A percentile compares a stretch with the other conserved stretches of the same genome.
Conservation (phyloP, 2,329 filamentous ascomycete species). For the Pseudogymnoascus sp. region DNA sequence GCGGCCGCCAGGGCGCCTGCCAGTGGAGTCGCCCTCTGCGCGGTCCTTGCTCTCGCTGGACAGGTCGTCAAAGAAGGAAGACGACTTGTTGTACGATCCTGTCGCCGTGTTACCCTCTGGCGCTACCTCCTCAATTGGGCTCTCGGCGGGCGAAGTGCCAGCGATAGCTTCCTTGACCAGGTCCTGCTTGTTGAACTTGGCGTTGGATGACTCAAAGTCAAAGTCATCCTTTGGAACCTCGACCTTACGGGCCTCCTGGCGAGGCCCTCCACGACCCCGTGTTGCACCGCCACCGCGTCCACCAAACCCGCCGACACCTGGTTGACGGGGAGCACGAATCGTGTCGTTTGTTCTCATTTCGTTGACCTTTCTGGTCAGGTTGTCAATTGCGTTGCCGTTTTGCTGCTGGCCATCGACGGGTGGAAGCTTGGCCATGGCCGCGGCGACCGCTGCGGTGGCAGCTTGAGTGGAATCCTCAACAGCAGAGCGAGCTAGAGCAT, state of each 20-base stretch:
- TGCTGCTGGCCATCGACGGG: conserved; percentile 24
- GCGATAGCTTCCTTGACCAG: conserved; percentile 81
- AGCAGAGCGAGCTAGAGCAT: conserved; percentile 28
- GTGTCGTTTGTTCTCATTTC: conserved; percentile 64
- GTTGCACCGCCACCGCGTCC: conserved; percentile 28
- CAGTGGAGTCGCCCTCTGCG: conserved; percentile 57
- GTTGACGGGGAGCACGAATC: conserved; percentile 41
- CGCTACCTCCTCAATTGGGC: conserved; percentile 29
- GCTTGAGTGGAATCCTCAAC: conserved; percentile 63
- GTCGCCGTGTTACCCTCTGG: conserved; percentile 39
- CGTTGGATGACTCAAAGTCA: conserved; percentile 80
- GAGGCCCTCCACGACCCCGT: conserved; percentile 33
- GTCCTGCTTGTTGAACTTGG: conserved; percentile 82
- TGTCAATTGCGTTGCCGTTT: conserved; percentile 50
- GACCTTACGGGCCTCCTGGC: conserved; percentile 52
- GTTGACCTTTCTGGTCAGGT: conserved; percentile 64
- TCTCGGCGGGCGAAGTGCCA: conserved; percentile 57
- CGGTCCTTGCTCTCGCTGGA: conserved; percentile 89
- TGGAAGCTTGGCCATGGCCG: conserved; percentile 66
- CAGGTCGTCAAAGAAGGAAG: conserved; percentile 97
- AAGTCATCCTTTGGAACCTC: conserved; percentile 88
- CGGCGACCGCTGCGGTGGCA: conserved; percentile 68
- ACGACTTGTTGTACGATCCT: conserved; percentile 73
- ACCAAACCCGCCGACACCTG: conserved; percentile 32
- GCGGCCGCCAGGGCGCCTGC: conserved; percentile 63